Conservation (phyloP, 192 early-diverging fungal genomes). For the Linderina pennispora region DNA sequence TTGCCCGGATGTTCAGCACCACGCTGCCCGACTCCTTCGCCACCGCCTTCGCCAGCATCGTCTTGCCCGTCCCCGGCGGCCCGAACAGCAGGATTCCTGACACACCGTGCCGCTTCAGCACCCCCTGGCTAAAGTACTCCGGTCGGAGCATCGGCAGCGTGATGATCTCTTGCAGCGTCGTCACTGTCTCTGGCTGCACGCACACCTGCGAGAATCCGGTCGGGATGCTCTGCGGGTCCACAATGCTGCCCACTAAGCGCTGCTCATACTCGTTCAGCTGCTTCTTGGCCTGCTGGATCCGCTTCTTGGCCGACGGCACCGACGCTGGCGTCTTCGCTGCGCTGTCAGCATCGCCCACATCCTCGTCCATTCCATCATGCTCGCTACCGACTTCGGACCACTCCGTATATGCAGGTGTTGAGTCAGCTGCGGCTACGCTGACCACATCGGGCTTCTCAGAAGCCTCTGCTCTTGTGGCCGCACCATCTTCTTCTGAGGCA, state of each 20-base stretch:
- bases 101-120: constrained; percentile 60
- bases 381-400: not conserved
- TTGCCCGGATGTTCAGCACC: constrained; percentile 71
- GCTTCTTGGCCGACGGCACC: constrained; percentile 21
- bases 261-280: constrained; percentile 65
- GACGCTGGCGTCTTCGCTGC: constrained; percentile 1
- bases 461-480: too few relatives aligned
- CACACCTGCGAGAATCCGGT: constrained; percentile 68
- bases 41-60: constrained; percentile 78
- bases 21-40: constrained; percentile 75
- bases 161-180: constrained; percentile 81
- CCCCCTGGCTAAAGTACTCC: constrained; percentile 66
- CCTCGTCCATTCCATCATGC: not conserved
- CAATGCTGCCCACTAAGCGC: constrained; percentile 68
- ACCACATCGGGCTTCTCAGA: too few relatives aligned
- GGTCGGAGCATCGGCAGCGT: constrained; percentile 71
- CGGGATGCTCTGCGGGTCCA: constrained; percentile 59
- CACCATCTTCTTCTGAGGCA: too few relatives aligned
- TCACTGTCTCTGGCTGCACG: constrained; percentile 68
- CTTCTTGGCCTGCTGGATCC: constrained; percentile 39
- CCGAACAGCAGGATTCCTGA: constrained; percentile 80
- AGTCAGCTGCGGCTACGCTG: too few relatives aligned
- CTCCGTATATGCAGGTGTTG: not conserved
- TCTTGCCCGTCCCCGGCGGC: constrained; percentile 85
- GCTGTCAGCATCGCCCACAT: not conserved